Evolutionary conservation across 805 yeast species (phyloP).

Genomic region (Zygoascus bituminiphila): DNA sequence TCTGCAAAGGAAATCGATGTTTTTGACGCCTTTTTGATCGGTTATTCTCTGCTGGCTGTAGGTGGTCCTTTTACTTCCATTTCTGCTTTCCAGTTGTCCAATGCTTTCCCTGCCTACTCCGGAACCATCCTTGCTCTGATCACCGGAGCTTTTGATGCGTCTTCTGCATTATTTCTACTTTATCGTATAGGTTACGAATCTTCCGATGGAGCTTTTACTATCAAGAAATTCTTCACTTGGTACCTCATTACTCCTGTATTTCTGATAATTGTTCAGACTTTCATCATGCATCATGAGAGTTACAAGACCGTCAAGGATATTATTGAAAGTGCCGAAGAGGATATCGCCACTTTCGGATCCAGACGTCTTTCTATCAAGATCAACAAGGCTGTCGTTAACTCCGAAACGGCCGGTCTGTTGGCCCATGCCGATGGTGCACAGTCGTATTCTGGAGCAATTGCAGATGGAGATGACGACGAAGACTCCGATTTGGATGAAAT

Average conservation of each 20-base stretch:
- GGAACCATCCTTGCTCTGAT: conserved; percentile 74
- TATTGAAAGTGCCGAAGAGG: neutral
- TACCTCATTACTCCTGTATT: conserved; percentile 73
- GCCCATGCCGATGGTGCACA: neutral
- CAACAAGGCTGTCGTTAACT: conserved; percentile 39
- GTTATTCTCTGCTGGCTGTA: conserved; percentile 69
- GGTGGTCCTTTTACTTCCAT: conserved; percentile 95
- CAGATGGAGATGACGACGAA: conserved; percentile 3
- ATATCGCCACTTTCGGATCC: neutral
- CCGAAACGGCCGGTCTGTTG: conserved; percentile 33
- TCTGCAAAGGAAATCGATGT: conserved; percentile 29
- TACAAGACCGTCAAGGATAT: conserved; percentile 46
- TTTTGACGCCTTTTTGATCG: conserved; percentile 61
- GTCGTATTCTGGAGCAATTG: neutral
- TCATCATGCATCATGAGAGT: conserved; percentile 71
- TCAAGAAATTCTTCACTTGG: conserved; percentile 52
- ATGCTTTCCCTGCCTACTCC: conserved; percentile 72
- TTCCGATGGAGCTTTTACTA: conserved; percentile 29
- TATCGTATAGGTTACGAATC: conserved; percentile 60
- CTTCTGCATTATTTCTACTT: conserved; percentile 75
- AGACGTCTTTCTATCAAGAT: conserved; percentile 4
- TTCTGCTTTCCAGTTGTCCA: conserved; percentile 82
- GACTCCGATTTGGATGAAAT: neutral
- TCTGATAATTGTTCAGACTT: conserved; percentile 62
- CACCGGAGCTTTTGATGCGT: conserved; percentile 92